Evolutionary conservation across 768 basidiomycete species (phyloP).

Genomic region (Rhodotorula taiwanensis): DNA sequence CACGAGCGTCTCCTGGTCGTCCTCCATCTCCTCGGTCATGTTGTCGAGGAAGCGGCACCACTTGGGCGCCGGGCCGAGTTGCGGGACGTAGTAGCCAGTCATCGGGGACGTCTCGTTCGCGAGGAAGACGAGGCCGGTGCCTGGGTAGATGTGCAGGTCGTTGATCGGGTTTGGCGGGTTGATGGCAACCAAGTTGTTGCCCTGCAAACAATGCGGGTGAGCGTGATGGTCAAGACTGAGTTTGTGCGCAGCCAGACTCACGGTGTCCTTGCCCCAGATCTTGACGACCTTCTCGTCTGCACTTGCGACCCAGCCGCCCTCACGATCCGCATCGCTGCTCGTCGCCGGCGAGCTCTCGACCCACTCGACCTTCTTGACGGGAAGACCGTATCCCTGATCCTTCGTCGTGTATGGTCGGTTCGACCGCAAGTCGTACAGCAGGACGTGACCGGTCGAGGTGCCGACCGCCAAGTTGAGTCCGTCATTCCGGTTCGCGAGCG

Average conservation of each 20-base stretch:
- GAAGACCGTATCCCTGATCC: constrained; percentile 93
- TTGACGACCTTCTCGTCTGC: constrained; percentile 97
- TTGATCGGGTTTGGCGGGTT: constrained; percentile 85
- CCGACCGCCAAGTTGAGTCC: constrained; percentile 91
- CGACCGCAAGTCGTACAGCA: constrained; percentile 88
- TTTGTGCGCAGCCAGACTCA: constrained; percentile 46
- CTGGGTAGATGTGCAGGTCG: constrained; percentile 80
- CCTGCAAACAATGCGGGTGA: constrained; percentile 47
- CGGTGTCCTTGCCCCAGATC: constrained; percentile 83
- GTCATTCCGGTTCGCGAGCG: constrained; percentile 74
- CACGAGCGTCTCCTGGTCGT: constrained; percentile 65
- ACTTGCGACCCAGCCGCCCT: constrained; percentile 79
- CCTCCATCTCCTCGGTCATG: constrained; percentile 91
- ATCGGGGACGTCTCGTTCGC: constrained; percentile 97
- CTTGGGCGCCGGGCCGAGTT: constrained; percentile 88
- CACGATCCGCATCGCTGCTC: constrained; percentile 53
- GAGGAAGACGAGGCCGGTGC: constrained; percentile 78
- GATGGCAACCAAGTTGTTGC: constrained; percentile 80
- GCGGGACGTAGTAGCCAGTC: constrained; percentile 88
- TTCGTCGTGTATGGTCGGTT: constrained; percentile 76
- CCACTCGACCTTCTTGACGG: constrained; percentile 78
- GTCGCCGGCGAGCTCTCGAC: constrained; percentile 67
- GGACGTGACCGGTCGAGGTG: constrained; percentile 86
- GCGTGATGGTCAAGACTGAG: constrained; percentile 8
- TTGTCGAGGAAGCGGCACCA: constrained; percentile 99